A percentile compares a stretch with the other conserved stretches of the same genome.
These are phyloP conservation scores for Yamadazyma friedrichii DNA, from an alignment of 1,139 yeast species.

Conservation along the genomic window DNA sequence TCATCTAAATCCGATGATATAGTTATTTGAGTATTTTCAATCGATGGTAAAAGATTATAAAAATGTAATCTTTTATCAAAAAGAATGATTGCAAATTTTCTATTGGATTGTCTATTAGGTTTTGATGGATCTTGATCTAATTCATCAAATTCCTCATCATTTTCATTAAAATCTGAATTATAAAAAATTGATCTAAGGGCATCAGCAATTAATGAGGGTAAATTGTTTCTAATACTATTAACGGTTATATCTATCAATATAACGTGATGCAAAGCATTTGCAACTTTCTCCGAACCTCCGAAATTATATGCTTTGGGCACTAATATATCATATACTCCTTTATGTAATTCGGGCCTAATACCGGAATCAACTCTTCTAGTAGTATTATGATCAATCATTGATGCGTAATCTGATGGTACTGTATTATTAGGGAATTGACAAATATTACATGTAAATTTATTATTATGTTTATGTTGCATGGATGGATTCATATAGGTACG, in stretches of 20 bases:
- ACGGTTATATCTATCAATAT: constrained; percentile 76
- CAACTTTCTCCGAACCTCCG: constrained; percentile 26
- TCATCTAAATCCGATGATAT: constrained; percentile 74
- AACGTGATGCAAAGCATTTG: constrained; percentile 60
- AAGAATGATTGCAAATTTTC: constrained; percentile 68
- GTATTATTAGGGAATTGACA: constrained; percentile 73
- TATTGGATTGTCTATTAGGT: constrained; percentile 1
- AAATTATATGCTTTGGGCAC: constrained; percentile 76
- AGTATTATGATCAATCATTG: constrained; percentile 53
- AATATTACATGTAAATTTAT: constrained; percentile 77
- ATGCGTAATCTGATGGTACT: constrained; percentile 65
- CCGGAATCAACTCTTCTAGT: constrained; percentile 64
- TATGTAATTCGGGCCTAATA: constrained; percentile 71
- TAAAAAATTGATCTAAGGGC: constrained; percentile 65
- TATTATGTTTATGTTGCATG: constrained; percentile 67
- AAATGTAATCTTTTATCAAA: constrained; percentile 75
- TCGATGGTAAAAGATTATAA: constrained; percentile 60
- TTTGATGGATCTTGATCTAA: constrained; percentile 10
- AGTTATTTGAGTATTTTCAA: constrained; percentile 62
- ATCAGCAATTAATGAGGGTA: constrained; percentile 68
- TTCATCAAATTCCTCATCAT: constrained; percentile 13
- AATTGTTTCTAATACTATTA: constrained; percentile 59
- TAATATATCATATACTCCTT: constrained; percentile 81
- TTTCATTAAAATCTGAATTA: constrained; percentile 13
- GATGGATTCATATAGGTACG: constrained; percentile 86